Conservation (phyloP, 441 rosid species). For the Croton laevigatus region DNA sequence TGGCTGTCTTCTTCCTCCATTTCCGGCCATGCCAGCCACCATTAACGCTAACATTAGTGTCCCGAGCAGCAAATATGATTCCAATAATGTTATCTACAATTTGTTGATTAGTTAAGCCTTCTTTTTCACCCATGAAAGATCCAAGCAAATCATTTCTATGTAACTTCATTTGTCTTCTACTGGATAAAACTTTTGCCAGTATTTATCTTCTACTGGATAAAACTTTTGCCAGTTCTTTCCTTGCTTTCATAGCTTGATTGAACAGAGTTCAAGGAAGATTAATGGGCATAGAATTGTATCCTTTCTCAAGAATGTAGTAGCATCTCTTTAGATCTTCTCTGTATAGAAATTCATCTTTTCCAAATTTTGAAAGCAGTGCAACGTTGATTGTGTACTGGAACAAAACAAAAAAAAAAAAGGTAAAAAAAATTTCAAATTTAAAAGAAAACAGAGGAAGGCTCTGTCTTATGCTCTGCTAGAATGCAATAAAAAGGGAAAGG, state of each 20-base stretch:
- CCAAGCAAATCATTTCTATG: conserved; percentile 67
- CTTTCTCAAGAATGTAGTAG: conserved; percentile 88
- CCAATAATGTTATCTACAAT: conserved; percentile 95
- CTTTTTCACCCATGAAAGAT: conserved; percentile 88
- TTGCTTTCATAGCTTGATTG: conserved; percentile 86
- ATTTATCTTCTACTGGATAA: too few relatives aligned
- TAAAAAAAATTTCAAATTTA: neutral
- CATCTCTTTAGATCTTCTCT: conserved; percentile 87
- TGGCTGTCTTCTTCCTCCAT: too few relatives aligned
- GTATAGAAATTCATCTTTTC: conserved; percentile 71
- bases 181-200: conserved; percentile 60
- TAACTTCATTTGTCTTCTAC: conserved; percentile 52
- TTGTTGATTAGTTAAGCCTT: conserved; percentile 74
- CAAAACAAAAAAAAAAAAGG: neutral
- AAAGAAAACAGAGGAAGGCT: conserved; percentile 16
- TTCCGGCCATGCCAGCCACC: too few relatives aligned
- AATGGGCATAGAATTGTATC: conserved; percentile 94
- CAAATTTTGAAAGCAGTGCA: conserved; percentile 81
- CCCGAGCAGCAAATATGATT: conserved; percentile 92
- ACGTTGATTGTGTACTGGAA: conserved; percentile 90
- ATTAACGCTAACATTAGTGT: conserved; percentile 95
- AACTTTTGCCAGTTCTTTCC: conserved; percentile 74
- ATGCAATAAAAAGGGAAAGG: neutral
- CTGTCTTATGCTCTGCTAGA: conserved; percentile 17
- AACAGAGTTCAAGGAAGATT: conserved; percentile 90